A percentile compares a stretch with the other conserved stretches of the same genome.
Evolutionary conservation across 805 yeast genomes (phyloP).

Genomic region (Ascoidea rubescens): DNA sequence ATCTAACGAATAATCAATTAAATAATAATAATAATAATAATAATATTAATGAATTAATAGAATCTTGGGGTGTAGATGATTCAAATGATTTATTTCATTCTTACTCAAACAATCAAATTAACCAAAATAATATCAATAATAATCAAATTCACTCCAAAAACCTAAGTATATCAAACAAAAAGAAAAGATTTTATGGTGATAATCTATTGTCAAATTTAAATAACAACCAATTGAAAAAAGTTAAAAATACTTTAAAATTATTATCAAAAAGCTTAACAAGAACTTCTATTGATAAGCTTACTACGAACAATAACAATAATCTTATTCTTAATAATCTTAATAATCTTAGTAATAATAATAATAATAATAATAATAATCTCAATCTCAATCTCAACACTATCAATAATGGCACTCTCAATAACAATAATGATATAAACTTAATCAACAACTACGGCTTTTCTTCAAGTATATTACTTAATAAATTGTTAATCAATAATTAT

Average conservation of each 20-base stretch:
- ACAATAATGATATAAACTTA: background rate
- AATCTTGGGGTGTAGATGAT: constrained; percentile 7
- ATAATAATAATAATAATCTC: constrained; percentile 2
- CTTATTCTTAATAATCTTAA: background rate
- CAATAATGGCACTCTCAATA: background rate
- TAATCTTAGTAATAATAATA: background rate
- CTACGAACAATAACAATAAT: background rate
- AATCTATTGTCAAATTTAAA: constrained; percentile 2
- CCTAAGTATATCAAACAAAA: background rate
- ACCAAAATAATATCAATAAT: background rate
- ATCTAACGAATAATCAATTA: background rate
- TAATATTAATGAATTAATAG: constrained; percentile 1
- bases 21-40: background rate
- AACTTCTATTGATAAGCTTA: background rate
- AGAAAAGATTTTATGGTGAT: constrained; percentile 9
- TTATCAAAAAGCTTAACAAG: background rate
- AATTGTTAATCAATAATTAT: no score
- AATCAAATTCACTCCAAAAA: background rate
- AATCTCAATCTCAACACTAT: background rate
- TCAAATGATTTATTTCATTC: constrained; percentile 4
- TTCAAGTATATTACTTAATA: background rate
- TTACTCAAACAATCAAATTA: background rate
- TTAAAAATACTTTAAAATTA: constrained; percentile 1
- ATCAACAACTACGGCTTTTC: background rate
- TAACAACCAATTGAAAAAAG: constrained; percentile 4